Evolutionary conservation across 2,329 filamentous ascomycete species (phyloP).

Genomic region (Stenocarpella maydis): DNA sequence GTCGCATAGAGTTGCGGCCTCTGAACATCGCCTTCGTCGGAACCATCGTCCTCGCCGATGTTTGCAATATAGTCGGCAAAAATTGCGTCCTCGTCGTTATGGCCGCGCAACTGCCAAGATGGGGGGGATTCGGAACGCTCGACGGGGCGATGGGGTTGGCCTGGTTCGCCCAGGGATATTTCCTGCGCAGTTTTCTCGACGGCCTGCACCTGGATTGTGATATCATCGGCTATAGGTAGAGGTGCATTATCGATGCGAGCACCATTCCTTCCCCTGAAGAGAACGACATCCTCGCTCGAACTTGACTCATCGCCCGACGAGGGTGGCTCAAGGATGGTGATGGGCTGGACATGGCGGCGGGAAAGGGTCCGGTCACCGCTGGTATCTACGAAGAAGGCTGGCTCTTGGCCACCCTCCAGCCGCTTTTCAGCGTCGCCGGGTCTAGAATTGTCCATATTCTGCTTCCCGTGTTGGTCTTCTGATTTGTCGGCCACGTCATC

Average conservation of each 20-base stretch:
- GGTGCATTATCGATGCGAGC: slow-evolving; percentile 35
- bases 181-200: slow-evolving; percentile 33
- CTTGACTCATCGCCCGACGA: slow-evolving; percentile 46
- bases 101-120: slow-evolving; percentile 36
- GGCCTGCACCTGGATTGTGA: slow-evolving; percentile 38
- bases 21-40: slow-evolving; percentile 42
- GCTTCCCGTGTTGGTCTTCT: background rate
- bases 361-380: slow-evolving; percentile 42
- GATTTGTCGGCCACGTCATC: background rate
- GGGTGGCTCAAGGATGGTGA: slow-evolving; percentile 36
- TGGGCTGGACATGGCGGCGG: slow-evolving; percentile 13
- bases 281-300: slow-evolving; percentile 77
- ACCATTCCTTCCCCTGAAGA: slow-evolving; percentile 59
- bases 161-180: slow-evolving; percentile 21
- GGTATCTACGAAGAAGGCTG: slow-evolving; percentile 50
- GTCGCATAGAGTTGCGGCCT: slow-evolving; percentile 37
- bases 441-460: background rate
- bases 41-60: slow-evolving; percentile 55
- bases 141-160: slow-evolving; percentile 2
- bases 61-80: slow-evolving; percentile 78
- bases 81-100: slow-evolving; percentile 58
- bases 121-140: slow-evolving; percentile 20
- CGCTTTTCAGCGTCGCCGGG: slow-evolving; percentile 25
- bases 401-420: slow-evolving; percentile 9
- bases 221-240: slow-evolving; percentile 36